These are phyloP conservation scores for Candida alai DNA, from an alignment of 805 yeast genomes.

Conservation along the genomic window DNA sequence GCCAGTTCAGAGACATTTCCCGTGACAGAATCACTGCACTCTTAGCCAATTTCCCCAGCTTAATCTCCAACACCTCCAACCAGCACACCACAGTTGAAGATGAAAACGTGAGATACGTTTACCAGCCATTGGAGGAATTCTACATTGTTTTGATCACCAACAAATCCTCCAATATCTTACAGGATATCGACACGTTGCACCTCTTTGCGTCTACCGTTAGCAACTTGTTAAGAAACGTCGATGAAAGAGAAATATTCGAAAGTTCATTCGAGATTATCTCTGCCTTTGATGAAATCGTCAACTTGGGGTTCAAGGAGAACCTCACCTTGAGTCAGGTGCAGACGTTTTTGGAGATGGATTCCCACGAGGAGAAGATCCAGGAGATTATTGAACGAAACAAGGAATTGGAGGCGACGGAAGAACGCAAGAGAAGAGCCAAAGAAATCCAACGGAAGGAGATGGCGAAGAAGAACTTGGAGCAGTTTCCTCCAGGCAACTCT, in stretches of 20 bases:
- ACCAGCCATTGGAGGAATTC: conserved; percentile 92
- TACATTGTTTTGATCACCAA: conserved; percentile 90
- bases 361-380: conserved; percentile 97
- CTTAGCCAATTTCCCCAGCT: conserved; percentile 78
- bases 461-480: conserved; percentile 58
- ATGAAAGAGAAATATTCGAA: conserved; percentile 77
- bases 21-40: conserved; percentile 84
- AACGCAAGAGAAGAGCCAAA: conserved; percentile 91
- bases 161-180: conserved; percentile 84
- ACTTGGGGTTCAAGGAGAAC: conserved; percentile 87
- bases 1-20: conserved; percentile 85
- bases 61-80: conserved; percentile 62
- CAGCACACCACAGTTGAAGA: conserved; percentile 95
- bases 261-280: conserved; percentile 84
- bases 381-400: conserved; percentile 96
- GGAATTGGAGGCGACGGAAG: conserved; percentile 95
- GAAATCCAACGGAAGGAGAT: conserved; percentile 79
- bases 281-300: conserved; percentile 92
- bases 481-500: conserved; percentile 23
- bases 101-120: conserved; percentile 86
- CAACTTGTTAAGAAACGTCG: conserved; percentile 63
- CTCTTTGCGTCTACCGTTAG: conserved; percentile 80
- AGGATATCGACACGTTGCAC: conserved; percentile 90
- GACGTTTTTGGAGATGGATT: conserved; percentile 93
- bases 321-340: conserved; percentile 75